Percentiles rank a stretch among this genome's conserved stretches.
phyloP scores from a whole-genome alignment of 2,329 filamentous ascomycete genomes.

The Talaromyces sp. region DNA sequence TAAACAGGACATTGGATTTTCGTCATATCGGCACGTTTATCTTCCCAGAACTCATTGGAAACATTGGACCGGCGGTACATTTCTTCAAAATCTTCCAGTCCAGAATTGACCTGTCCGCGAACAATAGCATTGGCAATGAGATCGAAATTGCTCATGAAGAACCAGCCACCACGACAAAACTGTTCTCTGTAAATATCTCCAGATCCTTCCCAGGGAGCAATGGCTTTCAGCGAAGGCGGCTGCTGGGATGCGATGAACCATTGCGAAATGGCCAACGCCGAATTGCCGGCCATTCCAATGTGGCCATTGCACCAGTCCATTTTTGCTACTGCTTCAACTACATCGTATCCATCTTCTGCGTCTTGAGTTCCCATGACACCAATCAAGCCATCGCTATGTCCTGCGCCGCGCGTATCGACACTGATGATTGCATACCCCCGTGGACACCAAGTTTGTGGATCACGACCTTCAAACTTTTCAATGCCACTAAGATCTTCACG shows the following conservation, averaged over 20 bases:
- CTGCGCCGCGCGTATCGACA: conserved; percentile 31
- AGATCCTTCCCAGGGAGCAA: conserved; percentile 47
- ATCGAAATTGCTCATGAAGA: conserved; percentile 40
- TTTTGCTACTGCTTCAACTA: conserved; percentile 39
- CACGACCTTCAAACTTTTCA: conserved; percentile 43
- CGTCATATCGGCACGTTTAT: conserved; percentile 35
- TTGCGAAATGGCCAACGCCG: conserved; percentile 39
- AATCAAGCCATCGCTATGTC: conserved; percentile 34
- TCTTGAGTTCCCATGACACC: conserved; percentile 41
- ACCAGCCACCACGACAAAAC: conserved; percentile 40
- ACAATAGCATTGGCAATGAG: conserved; percentile 38
- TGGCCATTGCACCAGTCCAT: conserved; percentile 44
- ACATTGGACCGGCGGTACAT: conserved; percentile 35
- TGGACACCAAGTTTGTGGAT: conserved; percentile 33
- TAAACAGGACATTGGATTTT: conserved; percentile 35
- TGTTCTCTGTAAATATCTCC: conserved; percentile 47
- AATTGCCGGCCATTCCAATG: conserved; percentile 44
- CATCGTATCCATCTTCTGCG: conserved; percentile 44
- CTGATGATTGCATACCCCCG: conserved; percentile 33
- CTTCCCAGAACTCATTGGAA: conserved; percentile 37
- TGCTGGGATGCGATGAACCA: conserved; percentile 40
- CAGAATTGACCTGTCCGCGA: conserved; percentile 23
- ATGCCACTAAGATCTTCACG: conserved; percentile 20
- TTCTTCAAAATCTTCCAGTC: conserved; percentile 40
- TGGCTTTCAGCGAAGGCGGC: conserved; percentile 40